Evolutionary conservation across 75 land plant species (phyloP).

Genomic region (Cunninghamia lanceolata): DNA sequence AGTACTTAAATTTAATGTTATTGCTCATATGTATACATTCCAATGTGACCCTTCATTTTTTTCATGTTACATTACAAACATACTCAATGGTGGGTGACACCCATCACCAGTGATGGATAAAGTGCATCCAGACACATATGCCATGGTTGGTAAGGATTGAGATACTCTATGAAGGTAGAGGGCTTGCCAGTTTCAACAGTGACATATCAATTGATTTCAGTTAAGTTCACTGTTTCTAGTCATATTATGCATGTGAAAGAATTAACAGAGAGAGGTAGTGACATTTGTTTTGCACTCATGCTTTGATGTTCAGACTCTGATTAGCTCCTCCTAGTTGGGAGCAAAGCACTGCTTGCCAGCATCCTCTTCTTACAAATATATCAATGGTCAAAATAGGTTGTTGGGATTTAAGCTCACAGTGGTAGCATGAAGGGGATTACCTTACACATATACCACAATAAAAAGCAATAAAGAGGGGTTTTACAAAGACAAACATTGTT

Average conservation of each 20-base stretch:
- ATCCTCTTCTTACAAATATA: background rate
- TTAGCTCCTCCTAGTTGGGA: background rate
- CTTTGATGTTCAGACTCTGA: background rate
- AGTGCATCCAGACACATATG: background rate
- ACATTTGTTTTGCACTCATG: background rate
- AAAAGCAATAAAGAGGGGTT: background rate
- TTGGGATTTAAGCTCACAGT: background rate
- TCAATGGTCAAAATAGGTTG: background rate
- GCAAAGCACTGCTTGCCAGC: background rate
- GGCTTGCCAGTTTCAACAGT: background rate
- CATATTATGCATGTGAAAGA: background rate
- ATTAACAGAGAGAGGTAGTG: background rate
- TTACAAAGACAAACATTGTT: background rate
- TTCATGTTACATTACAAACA: background rate
- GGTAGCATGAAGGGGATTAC: background rate
- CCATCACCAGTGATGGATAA: background rate
- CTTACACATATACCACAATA: background rate
- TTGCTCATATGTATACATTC: background rate
- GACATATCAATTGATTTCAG: no score
- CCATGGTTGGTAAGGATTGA: background rate
- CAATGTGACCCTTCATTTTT: background rate
- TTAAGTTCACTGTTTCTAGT: background rate
- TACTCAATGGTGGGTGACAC: background rate
- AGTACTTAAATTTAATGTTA: background rate
- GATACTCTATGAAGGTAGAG: background rate